These are phyloP conservation scores for Spergularia azorica DNA, from an alignment of 179 eudicot species.

Conservation along the genomic window DNA sequence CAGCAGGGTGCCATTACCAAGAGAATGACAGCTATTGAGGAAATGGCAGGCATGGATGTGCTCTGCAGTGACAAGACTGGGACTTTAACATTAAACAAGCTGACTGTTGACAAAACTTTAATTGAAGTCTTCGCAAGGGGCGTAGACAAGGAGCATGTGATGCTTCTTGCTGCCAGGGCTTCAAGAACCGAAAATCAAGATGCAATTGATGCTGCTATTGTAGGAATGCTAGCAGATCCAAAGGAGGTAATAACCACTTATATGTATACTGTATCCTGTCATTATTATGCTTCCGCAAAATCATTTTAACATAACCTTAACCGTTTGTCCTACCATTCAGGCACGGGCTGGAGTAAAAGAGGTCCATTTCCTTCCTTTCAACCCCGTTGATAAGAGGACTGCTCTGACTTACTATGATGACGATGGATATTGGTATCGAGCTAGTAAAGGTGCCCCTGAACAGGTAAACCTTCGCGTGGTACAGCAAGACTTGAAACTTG, in stretches of 20 bases:
- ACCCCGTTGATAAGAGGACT: constrained; percentile 78
- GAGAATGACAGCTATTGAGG: constrained; percentile 98
- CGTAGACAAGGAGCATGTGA: constrained; percentile 71
- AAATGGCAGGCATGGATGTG: constrained; percentile 97
- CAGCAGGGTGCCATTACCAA: constrained; percentile 73
- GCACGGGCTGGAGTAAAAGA: constrained; percentile 79
- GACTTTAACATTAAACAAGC: constrained; percentile 80
- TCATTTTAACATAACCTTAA: background rate
- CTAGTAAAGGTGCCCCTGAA: constrained; percentile 83
- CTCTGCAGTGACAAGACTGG: constrained; percentile 96
- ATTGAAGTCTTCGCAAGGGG: constrained; percentile 78
- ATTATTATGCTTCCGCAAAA: background rate
- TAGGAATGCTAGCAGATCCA: constrained; percentile 85
- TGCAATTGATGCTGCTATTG: constrained; percentile 91
- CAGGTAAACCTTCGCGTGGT: constrained; percentile 42
- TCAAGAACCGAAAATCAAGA: constrained; percentile 93
- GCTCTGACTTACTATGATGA: constrained; percentile 70
- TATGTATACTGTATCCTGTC: background rate
- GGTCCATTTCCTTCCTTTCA: constrained; percentile 70
- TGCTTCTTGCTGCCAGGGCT: constrained; percentile 85
- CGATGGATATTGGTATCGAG: constrained; percentile 64
- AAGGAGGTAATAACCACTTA: constrained; percentile 61
- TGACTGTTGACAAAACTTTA: constrained; percentile 63
- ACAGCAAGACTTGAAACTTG: background rate
- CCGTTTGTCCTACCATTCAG: constrained; percentile 28